Percentiles rank a stretch among this genome's conserved stretches.
Conservation (phyloP, 176 grass and related monocot genomes). For the Carex littledalei region DNA sequence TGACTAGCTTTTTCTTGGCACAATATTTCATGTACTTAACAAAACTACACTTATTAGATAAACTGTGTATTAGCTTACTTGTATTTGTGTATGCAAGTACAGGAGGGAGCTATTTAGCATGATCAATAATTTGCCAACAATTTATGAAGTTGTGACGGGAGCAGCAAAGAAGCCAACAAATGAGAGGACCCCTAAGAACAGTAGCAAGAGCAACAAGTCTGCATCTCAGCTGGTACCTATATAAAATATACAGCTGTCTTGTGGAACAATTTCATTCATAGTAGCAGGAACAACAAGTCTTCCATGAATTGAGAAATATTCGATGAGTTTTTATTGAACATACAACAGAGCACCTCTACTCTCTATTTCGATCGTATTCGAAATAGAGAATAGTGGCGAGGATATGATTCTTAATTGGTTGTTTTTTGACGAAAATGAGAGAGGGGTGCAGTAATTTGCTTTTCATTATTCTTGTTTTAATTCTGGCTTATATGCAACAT, state of each 20-base stretch:
- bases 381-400: background rate
- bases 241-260: too few species aligned
- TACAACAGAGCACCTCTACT: background rate
- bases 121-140: constrained; percentile 34
- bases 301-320: background rate
- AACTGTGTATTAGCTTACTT: background rate
- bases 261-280: too few species aligned
- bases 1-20: background rate
- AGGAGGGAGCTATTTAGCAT: constrained; percentile 27
- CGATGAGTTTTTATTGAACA: background rate
- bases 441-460: background rate
- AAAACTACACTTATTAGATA: background rate
- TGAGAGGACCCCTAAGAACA: background rate
- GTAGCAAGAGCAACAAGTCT: constrained; percentile 25
- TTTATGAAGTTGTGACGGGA: constrained; percentile 33
- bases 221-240: constrained; percentile 18
- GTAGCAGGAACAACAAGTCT: constrained; percentile 23
- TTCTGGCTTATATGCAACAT: too few species aligned
- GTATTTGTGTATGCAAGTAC: background rate
- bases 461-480: background rate
- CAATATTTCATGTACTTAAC: background rate
- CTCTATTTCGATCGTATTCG: background rate
- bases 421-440: background rate
- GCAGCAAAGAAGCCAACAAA: constrained; percentile 23
- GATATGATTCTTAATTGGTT: background rate